Percentiles rank a stretch among this genome's conserved stretches.
phyloP scores from a whole-genome alignment of 2,329 filamentous ascomycete species.

The Paraconiothyrium sp. region DNA sequence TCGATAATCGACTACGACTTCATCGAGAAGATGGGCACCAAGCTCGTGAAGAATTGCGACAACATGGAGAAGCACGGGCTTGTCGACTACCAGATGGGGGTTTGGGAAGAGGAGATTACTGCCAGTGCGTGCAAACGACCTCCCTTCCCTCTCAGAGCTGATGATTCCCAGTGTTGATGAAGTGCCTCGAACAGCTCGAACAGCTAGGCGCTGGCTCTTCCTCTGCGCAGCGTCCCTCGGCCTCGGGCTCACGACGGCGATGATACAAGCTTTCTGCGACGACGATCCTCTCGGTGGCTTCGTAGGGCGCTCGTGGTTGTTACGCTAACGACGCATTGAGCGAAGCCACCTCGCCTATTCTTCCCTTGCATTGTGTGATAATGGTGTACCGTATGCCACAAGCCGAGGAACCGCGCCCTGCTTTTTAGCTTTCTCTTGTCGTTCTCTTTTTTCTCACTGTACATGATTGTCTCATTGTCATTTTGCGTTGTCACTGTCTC shows the following conservation, averaged over 20 bases:
- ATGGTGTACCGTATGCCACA: constrained; percentile 24
- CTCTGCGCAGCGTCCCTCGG: constrained; percentile 41
- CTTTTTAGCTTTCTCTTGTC: constrained; percentile 8
- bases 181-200: constrained; percentile 65
- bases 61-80: constrained; percentile 89
- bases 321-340: constrained; percentile 27
- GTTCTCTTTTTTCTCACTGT: constrained; percentile 34
- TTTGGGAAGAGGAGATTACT: constrained; percentile 94
- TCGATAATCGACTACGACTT: constrained; percentile 73
- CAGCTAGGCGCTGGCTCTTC: constrained; percentile 43
- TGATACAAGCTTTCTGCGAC: constrained; percentile 27
- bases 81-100: constrained; percentile 96
- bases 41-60: constrained; percentile 85
- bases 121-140: constrained; percentile 68
- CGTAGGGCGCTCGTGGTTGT: constrained; percentile 16
- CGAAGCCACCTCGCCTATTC: constrained; percentile 23
- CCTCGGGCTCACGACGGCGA: constrained; percentile 46
- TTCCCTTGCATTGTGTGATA: constrained; percentile 17
- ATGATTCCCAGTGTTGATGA: constrained; percentile 57
- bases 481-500: constrained; percentile 23
- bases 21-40: constrained; percentile 81
- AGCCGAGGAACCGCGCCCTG: constrained; percentile 19
- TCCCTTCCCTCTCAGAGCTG: constrained; percentile 11
- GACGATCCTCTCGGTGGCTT: constrained; percentile 29
- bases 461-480: constrained; percentile 36